These are phyloP conservation scores for Ophiocordyceps camponoti-saundersi DNA, from an alignment of 2,329 filamentous ascomycete genomes.

Conservation along the genomic window DNA sequence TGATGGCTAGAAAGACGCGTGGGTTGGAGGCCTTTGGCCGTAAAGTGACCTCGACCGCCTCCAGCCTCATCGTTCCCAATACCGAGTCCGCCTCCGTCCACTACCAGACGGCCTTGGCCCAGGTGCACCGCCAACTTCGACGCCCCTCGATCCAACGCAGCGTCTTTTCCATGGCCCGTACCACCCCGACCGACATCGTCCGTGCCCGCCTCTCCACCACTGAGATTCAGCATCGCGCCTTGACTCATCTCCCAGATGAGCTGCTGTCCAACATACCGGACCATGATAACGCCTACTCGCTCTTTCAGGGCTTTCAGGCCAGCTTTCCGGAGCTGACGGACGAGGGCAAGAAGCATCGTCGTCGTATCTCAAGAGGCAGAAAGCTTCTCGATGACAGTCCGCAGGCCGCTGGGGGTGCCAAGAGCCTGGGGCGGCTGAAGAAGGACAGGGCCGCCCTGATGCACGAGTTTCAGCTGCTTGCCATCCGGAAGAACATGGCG, in stretches of 20 bases:
- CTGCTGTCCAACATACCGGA: slow-evolving; percentile 81
- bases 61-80: slow-evolving; percentile 64
- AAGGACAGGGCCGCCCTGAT: slow-evolving; percentile 65
- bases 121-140: slow-evolving; percentile 77
- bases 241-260: slow-evolving; percentile 79
- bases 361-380: slow-evolving; percentile 56
- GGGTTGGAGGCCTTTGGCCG: slow-evolving; percentile 84
- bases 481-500: slow-evolving; percentile 92
- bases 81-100: slow-evolving; percentile 37
- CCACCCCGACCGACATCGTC: slow-evolving; percentile 84
- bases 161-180: slow-evolving; percentile 80
- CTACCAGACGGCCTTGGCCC: slow-evolving; percentile 76
- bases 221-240: slow-evolving; percentile 87
- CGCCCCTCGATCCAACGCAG: slow-evolving; percentile 72
- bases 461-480: slow-evolving; percentile 80
- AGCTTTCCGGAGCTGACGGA: slow-evolving; percentile 59
- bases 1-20: slow-evolving; percentile 42
- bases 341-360: slow-evolving; percentile 51
- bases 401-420: slow-evolving; percentile 36
- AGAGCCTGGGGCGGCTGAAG: slow-evolving; percentile 56
- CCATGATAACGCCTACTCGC: slow-evolving; percentile 67
- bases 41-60: slow-evolving; percentile 88
- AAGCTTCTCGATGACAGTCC: slow-evolving; percentile 56
- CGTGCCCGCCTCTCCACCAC: slow-evolving; percentile 76
- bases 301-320: slow-evolving; percentile 94